These are phyloP conservation scores for Hibiscus mutabilis DNA, from an alignment of 345 rosid genomes.

Conservation along the genomic window DNA sequence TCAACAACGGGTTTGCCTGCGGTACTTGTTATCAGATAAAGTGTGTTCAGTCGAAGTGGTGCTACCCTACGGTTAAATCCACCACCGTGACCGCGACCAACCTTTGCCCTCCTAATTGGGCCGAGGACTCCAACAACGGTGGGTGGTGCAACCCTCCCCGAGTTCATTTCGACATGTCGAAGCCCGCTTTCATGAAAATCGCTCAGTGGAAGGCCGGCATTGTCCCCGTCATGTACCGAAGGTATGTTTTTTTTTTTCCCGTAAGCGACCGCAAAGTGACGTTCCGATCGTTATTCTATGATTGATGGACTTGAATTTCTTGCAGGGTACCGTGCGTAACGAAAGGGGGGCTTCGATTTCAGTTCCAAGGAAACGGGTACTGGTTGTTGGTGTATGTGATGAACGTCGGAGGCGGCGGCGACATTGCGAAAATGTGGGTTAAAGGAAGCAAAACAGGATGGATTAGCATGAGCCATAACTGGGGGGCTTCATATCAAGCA, in stretches of 20 bases:
- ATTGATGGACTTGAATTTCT: not conserved
- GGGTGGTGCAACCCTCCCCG: constrained; percentile 97
- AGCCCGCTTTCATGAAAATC: constrained; percentile 81
- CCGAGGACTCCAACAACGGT: constrained; percentile 50
- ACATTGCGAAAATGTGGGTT: constrained; percentile 42
- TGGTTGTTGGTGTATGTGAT: constrained; percentile 59
- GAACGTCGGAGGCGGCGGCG: constrained; percentile 75
- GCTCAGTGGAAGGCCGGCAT: constrained; percentile 87
- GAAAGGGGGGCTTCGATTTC: constrained; percentile 35
- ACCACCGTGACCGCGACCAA: constrained; percentile 71
- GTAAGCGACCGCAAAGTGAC: not conserved
- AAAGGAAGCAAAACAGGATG: constrained; percentile 68
- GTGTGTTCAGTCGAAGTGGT: constrained; percentile 46
- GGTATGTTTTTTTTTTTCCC: constrained; percentile 25
- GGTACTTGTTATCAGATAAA: constrained; percentile 76
- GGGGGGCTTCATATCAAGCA: constrained; percentile 97
- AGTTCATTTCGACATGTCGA: constrained; percentile 73
- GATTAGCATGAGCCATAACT: constrained; percentile 84
- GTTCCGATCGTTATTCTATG: not conserved
- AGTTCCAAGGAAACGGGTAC: constrained; percentile 46
- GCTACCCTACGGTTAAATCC: constrained; percentile 32
- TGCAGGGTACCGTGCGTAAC: constrained; percentile 45
- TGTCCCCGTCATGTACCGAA: constrained; percentile 62
- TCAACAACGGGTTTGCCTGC: constrained; percentile 65
- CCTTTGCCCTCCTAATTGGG: constrained; percentile 76